Evolutionary conservation across 192 early-diverging fungal species (phyloP).

Genomic region (Linnemannia hyalina): DNA sequence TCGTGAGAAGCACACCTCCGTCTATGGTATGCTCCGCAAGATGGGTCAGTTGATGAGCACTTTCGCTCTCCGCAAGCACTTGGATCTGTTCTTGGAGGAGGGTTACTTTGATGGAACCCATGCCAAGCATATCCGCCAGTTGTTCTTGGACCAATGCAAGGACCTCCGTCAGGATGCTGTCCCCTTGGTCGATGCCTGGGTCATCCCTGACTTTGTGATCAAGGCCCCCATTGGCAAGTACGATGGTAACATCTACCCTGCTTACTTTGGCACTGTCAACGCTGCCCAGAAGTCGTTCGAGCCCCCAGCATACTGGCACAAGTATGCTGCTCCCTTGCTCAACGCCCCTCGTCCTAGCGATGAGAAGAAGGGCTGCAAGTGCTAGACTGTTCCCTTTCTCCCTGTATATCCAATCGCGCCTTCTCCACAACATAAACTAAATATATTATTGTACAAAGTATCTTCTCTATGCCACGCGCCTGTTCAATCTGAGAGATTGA

Average conservation of each 20-base stretch:
- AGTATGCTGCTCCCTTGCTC: constrained; percentile 47
- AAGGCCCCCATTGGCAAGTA: constrained; percentile 71
- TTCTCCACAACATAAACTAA: background rate
- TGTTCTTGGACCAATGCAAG: constrained; percentile 59
- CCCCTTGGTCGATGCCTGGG: constrained; percentile 68
- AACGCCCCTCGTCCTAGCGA: constrained; percentile 51
- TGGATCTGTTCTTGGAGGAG: constrained; percentile 62
- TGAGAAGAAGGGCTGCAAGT: constrained; percentile 43
- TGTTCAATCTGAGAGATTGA: background rate
- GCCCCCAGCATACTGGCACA: constrained; percentile 54
- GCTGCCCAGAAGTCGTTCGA: constrained; percentile 51
- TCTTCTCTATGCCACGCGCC: background rate
- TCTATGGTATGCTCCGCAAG: constrained; percentile 55
- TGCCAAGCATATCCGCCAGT: constrained; percentile 55
- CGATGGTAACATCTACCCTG: constrained; percentile 71
- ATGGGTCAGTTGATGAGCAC: constrained; percentile 61
- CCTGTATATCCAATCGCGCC: background rate
- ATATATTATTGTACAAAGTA: background rate
- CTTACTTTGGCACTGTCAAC: constrained; percentile 51
- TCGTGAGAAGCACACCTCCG: constrained; percentile 44
- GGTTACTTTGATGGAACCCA: constrained; percentile 64
- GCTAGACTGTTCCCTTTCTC: constrained; percentile 8
- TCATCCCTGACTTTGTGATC: constrained; percentile 66
- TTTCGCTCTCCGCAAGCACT: constrained; percentile 56
- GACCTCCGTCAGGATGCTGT: constrained; percentile 64